These are phyloP conservation scores for Heritiera littoralis DNA, from an alignment of 345 rosid genomes.

Conservation along the genomic window DNA sequence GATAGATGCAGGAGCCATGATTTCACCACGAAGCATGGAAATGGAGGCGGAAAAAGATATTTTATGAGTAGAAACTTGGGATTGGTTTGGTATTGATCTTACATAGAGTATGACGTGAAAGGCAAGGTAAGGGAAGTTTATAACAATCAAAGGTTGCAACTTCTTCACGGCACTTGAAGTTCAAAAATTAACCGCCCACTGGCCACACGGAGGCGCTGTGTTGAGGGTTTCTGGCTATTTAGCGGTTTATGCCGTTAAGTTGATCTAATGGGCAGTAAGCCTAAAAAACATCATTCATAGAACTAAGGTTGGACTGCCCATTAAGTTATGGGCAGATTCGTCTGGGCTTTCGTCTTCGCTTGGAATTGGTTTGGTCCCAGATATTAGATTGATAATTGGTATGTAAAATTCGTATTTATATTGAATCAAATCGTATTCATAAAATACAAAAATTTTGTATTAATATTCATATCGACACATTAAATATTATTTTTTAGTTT, in stretches of 20 bases:
- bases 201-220: constrained; percentile 15
- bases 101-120: background rate
- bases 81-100: background rate
- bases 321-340: background rate
- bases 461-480: too few relatives aligned
- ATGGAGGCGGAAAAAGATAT: background rate
- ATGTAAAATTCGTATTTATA: too few relatives aligned
- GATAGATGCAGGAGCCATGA: constrained; percentile 57
- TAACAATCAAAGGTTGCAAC: constrained; percentile 6
- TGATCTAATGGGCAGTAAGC: background rate
- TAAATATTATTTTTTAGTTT: too few relatives aligned
- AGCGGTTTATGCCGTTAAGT: constrained; percentile 18
- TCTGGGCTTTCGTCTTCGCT: too few relatives aligned
- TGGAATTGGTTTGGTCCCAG: background rate
- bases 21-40: constrained; percentile 23
- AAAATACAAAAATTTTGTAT: too few relatives aligned
- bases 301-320: too few relatives aligned
- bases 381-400: too few relatives aligned
- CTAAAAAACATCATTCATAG: too few relatives aligned
- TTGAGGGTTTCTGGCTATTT: background rate
- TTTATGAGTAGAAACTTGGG: background rate
- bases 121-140: background rate
- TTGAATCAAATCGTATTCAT: too few relatives aligned
- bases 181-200: constrained; percentile 26
- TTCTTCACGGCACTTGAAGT: background rate